Conservation (phyloP, 108 stramenopile genomes). For the Skeletonema menzelii region DNA sequence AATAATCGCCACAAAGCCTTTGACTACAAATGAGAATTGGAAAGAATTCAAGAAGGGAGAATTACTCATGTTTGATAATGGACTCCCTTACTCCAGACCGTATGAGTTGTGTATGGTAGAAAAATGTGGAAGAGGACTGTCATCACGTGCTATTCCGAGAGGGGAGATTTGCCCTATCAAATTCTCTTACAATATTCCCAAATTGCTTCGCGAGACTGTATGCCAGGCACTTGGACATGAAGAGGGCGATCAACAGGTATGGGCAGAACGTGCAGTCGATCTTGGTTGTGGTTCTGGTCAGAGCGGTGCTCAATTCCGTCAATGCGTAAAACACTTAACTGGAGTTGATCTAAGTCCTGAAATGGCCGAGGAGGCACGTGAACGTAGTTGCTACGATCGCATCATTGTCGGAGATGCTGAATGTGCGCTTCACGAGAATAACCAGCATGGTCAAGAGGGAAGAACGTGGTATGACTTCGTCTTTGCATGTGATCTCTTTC, state of each 20-base stretch:
- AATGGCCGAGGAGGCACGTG: constrained; percentile 66
- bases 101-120: constrained; percentile 37
- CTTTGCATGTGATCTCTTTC: constrained; percentile 73
- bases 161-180: constrained; percentile 33
- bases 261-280: constrained; percentile 51
- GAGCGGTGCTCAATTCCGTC: constrained; percentile 58
- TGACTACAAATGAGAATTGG: constrained; percentile 78
- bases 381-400: constrained; percentile 59
- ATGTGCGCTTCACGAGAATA: constrained; percentile 34
- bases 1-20: constrained; percentile 87
- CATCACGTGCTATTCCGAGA: constrained; percentile 33
- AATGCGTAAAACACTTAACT: constrained; percentile 43
- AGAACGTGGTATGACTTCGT: constrained; percentile 53
- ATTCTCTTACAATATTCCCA: constrained; percentile 38
- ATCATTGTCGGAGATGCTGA: constrained; percentile 57
- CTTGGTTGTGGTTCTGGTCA: constrained; percentile 74
- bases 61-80: constrained; percentile 54
- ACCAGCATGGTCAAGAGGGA: constrained; percentile 7
- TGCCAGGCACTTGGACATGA: constrained; percentile 26
- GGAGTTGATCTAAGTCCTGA: constrained; percentile 70
- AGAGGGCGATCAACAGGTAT: constrained; percentile 12
- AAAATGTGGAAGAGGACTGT: constrained; percentile 27
- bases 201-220: constrained; percentile 22
- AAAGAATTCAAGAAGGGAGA: constrained; percentile 77
- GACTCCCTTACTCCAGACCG: constrained; percentile 37